Evolutionary conservation across 305 asterid genomes (phyloP).

Genomic region (Ajuga reptans): DNA sequence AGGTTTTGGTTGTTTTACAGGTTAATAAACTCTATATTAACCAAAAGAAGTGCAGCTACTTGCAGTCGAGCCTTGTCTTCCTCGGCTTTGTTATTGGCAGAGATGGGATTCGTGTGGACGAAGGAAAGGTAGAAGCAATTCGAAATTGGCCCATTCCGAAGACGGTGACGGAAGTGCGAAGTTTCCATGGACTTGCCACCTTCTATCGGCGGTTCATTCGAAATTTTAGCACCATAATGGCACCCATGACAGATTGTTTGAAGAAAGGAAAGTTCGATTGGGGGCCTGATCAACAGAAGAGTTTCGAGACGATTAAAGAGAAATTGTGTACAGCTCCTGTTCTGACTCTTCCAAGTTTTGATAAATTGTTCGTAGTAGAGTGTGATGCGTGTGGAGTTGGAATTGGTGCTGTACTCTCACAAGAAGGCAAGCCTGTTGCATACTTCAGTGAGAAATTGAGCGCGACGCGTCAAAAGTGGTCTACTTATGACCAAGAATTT

Average conservation of each 20-base stretch:
- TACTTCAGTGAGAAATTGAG: not conserved
- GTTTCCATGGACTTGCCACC: not conserved
- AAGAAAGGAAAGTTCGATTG: not conserved
- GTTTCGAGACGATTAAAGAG: not conserved
- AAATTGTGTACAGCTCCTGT: not conserved
- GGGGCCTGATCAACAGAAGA: not conserved
- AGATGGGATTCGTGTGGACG: not conserved
- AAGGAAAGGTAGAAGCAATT: not conserved
- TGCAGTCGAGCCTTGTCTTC: too few species aligned
- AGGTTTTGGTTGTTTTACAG: not conserved
- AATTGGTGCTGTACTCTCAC: not conserved
- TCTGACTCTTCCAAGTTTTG: not conserved
- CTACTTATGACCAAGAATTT: not conserved
- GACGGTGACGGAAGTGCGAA: not conserved
- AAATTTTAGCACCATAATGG: not conserved
- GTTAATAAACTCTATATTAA: too few species aligned
- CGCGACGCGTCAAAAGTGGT: not conserved
- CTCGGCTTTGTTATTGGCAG: too few species aligned
- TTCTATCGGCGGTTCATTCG: not conserved
- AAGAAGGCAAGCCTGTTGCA: not conserved
- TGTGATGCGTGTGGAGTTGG: not conserved
- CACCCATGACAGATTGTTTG: not conserved
- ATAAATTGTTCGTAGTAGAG: not conserved
- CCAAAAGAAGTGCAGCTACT: too few species aligned
- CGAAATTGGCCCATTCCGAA: not conserved